Evolutionary conservation across 441 rosid species (phyloP), one percentile per base, ranked within the genome.

Genomic region (Populus hybrid): DNA sequence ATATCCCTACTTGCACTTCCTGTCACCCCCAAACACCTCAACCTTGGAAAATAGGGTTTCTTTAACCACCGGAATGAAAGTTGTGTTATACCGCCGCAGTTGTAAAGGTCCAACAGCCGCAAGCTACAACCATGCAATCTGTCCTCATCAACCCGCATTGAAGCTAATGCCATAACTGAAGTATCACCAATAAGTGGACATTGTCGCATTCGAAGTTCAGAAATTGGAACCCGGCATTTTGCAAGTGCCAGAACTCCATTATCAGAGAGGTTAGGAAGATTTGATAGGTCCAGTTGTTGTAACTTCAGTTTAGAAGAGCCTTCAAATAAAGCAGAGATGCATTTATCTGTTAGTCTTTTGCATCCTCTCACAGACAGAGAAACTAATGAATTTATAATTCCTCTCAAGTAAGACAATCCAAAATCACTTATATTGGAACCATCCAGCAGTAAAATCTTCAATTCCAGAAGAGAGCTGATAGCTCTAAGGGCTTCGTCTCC

Each of bases 111-210:
- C 86, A 95, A 80, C 83, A 93, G 57, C 38, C 85, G 84, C 80
- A 95, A 79, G 79, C 88, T 87, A 75, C 92, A 91, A 50, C 97
- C 98, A 9, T 93, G 94, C 75, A 90, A 85, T 75, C 89, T 84
- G 36, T 92, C 88, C 70, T 87, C 89, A 57, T 87, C 85, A 19
- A 89, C 90, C 85, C 83, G 89, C 86, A 93, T 93, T 2, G 97
- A 95, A 8, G 99, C 99, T 75, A 95, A 85, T 73, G 98, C 97
- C 90, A 95, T 93, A 66, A 95, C 83, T 1, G 99, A 90, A 1
- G 85, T 82, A 81, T 95, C 98, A 1, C 99, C 91, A 67, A 95
- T 86, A 21, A 85, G 89, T 1, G 96, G 91, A 65, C 98, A 95
- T 23, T 95, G 97, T 81, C 97, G 85, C 81, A 93, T 76, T 57